Base-by-base conservation (phyloP, 139 green algal genomes). In the Chlamydomonas schloesseri region DNA sequence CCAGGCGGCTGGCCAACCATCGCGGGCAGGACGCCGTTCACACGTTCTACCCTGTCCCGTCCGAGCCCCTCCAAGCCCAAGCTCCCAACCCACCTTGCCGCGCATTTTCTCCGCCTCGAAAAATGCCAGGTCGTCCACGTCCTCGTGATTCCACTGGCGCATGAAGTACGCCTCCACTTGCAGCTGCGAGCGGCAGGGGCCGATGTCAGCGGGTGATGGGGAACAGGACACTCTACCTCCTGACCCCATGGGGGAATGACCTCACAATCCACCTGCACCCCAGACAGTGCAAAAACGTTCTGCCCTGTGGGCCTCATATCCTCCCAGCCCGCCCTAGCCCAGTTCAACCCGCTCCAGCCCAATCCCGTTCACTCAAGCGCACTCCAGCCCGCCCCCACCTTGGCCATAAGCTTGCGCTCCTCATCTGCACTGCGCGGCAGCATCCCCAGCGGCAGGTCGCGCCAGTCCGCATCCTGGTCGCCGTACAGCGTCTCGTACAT, bases 41-140 rank as follows among this genome's bases (percentile, higher is more conserved):
- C n/a, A n/a, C n/a, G n/a, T 8, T 50, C 42, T 50, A 8, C 42
- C 42, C 5, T 50, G 8, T 50, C 42, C 42, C 42, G 6, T 50
- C 42, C 42, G n/a, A n/a, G n/a, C n/a, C n/a, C n/a, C n/a, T n/a
- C n/a, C n/a, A n/a, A n/a, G n/a, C n/a, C n/a, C n/a, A n/a, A n/a
- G n/a, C n/a, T n/a, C n/a, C n/a, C n/a, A n/a, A 4, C 29, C n/a
- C n/a, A 76, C 72, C 58, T 88, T 74, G 33, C 37, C 67, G 29
- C 82, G 34, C 73, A 85, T 84, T 23, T 88, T 77, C 42, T 90
- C 84, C 6, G 73, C 68, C 73, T 86, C 47, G 62, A 67, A 85
- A n/a, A 85, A 90, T 0, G 88, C 88, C 64, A 58, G 42, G 73
- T 89, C 83, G 55, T 92, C 83, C 36, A 92, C 50, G 14, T 83